These are phyloP conservation scores for Ensete glaucum DNA, from an alignment of 176 grass and related monocot species.

Conservation along the genomic window DNA sequence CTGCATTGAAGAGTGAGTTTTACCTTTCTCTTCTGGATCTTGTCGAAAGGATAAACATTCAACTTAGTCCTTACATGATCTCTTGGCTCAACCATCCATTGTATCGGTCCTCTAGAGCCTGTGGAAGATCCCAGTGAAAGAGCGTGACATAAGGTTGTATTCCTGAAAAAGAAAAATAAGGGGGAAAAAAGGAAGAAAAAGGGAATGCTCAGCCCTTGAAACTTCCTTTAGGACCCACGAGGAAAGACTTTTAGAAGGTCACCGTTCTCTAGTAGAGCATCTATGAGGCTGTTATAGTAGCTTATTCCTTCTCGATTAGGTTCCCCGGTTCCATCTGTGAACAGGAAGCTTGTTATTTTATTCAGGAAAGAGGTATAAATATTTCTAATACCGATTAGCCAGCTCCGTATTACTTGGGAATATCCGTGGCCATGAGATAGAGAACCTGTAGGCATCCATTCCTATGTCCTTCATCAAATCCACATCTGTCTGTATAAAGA, in stretches of 20 bases:
- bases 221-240: background rate
- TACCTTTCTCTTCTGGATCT: background rate
- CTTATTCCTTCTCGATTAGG: slow-evolving; percentile 79
- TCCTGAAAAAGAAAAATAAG: slow-evolving; percentile 34
- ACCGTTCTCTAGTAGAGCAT: slow-evolving; percentile 68
- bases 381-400: background rate
- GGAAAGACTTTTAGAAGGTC: background rate
- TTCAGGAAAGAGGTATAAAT: background rate
- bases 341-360: slow-evolving; percentile 22
- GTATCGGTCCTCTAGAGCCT: slow-evolving; percentile 77
- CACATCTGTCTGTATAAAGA: slow-evolving; percentile 53
- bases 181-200: background rate
- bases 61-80: slow-evolving; percentile 55
- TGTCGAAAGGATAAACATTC: slow-evolving; percentile 1
- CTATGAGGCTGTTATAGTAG: slow-evolving; percentile 76
- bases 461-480: slow-evolving; percentile 75
- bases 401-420: slow-evolving; percentile 58
- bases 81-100: slow-evolving; percentile 64
- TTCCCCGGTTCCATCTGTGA: slow-evolving; percentile 77
- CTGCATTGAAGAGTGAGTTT: slow-evolving; percentile 28
- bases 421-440: slow-evolving; percentile 91
- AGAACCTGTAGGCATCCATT: slow-evolving; percentile 92
- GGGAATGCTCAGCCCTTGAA: background rate
- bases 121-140: slow-evolving; percentile 90
- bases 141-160: slow-evolving; percentile 75